Base-by-base conservation (phyloP, 108 stramenopile genomes). In the Licmophora abbreviata region DNA sequence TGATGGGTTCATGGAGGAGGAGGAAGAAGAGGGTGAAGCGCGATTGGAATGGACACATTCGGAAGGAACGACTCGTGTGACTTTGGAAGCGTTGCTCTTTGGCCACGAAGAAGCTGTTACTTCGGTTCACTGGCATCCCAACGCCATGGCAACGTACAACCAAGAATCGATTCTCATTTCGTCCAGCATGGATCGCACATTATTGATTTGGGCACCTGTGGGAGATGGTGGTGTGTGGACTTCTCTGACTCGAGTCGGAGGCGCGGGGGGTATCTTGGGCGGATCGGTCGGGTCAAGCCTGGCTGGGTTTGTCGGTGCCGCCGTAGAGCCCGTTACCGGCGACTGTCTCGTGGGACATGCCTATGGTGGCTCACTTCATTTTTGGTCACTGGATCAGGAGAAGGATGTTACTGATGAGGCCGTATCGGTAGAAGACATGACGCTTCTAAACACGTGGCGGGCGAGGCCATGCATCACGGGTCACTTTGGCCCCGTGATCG, bases 61-160 rank as follows among this genome's bases (percentile, higher is more conserved):
- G 11, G 28, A 18, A 23, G 38, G 32, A 2, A 45, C 51, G 4
- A 68, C 59, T 4, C 71, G 68, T 10, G 76, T 92, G 8, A 75
- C 76, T 1, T 56, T 92, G 43, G 91, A 93, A 62, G 91, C 91
- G 11, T 44, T 93, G 21, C 70, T 93, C 25, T 43, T 86, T 29
- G 91, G 86, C 11, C 91, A 93, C 54, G 91, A 93, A 65, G 91
- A 86, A 61, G 40, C 69, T 5, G 80, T 88, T 29, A 86, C 91
- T 5, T 77, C 80, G 0, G 70, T 88, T 8, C 40, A 51, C 12
- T 93, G 82, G 79, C 64, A 79, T 34, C 68, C 76, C 25, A 32
- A 64, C 20, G 69, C 73, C 14, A 44, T 61, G 36, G 20, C 49
- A 4, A 10, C 67, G 4, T 73, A 69, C 40, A 58, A 54, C 20